Evolutionary conservation across 768 basidiomycete genomes (phyloP), one percentile per base, ranked within the genome.

Genomic region (Auriculariales sp.): DNA sequence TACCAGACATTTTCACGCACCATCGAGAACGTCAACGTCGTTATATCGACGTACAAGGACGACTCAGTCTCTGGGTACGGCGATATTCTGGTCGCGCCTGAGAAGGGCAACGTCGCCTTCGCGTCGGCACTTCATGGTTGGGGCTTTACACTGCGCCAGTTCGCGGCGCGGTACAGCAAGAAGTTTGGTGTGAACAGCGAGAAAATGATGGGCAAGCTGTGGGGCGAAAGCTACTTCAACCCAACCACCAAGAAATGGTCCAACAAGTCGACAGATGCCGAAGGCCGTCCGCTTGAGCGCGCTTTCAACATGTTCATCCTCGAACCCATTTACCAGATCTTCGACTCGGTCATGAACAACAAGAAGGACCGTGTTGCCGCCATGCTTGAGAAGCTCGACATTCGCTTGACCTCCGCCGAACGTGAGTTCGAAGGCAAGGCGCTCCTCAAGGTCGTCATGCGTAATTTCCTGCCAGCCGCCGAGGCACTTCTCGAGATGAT

Each of bases 211-310:
- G 62, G 59, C 52, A 67, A 68, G 58, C 64, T 73, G 27, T 73
- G 72, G 72, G 72, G 72, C 47, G 71, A 73, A 66, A 71, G 69
- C 66, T 73, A 61, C 69, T 73, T 73, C 66, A 73, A 73, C 69
- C 69, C 70, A 52, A 69, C 69, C 63, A 73, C 71, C 52, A 72
- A 72, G 69, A 73, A 73, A 64, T 73, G 72, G 72, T 63, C 68
- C 54, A 70, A 67, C 56, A 67, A 68, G 56, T 48, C 53, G 36
- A 58, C 55, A 27, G 65, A 66, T 25, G 69, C 65, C 46, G 70
- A 70, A 52, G 69, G 67, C 53, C 64, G 64, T 50, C 46, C 53
- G 30, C 64, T 70, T 50, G 72, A 73, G 62, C 69, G 72, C 56
- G 69, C 70, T 50, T 73, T 73, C 71, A 72, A 71, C 65, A 59